Percentiles rank a stretch among this genome's conserved stretches.
phyloP scores from a whole-genome alignment of 1,139 yeast genomes.

The Oligophagozyma castellii region DNA sequence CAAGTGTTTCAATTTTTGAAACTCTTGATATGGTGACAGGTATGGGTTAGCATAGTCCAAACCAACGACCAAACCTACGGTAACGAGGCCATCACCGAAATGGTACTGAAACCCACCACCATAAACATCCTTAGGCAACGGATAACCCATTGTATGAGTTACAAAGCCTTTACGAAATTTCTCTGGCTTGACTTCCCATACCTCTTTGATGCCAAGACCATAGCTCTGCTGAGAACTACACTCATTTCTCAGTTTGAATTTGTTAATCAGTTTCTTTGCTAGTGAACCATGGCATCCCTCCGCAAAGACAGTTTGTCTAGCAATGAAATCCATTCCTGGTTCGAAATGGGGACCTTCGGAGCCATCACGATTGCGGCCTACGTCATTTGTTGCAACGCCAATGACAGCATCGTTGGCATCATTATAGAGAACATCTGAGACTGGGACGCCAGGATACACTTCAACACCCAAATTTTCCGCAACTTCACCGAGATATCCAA shows the following conservation, averaged over 20 bases:
- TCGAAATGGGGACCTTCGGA: constrained; percentile 70
- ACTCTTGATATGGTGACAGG: constrained; percentile 89
- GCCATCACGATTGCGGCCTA: constrained; percentile 69
- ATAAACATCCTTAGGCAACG: constrained; percentile 58
- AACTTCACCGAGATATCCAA: constrained; percentile 66
- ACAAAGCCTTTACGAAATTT: constrained; percentile 71
- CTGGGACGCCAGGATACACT: constrained; percentile 81
- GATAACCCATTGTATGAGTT: constrained; percentile 84
- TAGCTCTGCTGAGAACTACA: constrained; percentile 73
- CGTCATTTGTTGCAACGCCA: constrained; percentile 90
- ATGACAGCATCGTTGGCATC: constrained; percentile 39
- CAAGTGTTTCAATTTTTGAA: constrained; percentile 85
- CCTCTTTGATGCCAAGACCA: constrained; percentile 90
- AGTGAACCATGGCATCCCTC: constrained; percentile 97
- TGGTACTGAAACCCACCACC: constrained; percentile 98
- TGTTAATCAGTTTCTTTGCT: constrained; percentile 58
- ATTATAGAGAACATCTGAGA: constrained; percentile 63
- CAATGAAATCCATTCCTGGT: constrained; percentile 93
- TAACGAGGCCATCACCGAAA: constrained; percentile 82
- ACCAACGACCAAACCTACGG: constrained; percentile 86
- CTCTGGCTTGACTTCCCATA: constrained; percentile 88
- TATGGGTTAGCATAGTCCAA: constrained; percentile 89
- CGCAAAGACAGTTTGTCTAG: constrained; percentile 74
- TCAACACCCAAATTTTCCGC: constrained; percentile 95
- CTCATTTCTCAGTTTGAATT: constrained; percentile 47